Conservation (phyloP, 306 rosid genomes). For the Quercus wislizeni region DNA sequence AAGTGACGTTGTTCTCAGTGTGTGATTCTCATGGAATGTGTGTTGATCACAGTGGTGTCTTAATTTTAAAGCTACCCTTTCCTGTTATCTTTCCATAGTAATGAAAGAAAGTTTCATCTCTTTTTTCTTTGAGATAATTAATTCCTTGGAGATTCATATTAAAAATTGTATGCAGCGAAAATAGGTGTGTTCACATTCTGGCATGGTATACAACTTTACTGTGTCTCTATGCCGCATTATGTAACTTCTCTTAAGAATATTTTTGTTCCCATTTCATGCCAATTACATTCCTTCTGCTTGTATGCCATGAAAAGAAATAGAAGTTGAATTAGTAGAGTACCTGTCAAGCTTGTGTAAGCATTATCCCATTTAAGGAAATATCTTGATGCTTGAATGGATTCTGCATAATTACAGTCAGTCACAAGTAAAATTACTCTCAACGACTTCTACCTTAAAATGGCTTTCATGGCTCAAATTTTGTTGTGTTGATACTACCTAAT, state of each 20-base stretch:
- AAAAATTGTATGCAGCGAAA: neutral
- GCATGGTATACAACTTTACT: neutral
- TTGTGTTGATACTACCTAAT: neutral
- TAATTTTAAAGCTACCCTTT: neutral
- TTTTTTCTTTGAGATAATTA: neutral
- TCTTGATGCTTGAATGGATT: neutral
- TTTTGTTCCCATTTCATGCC: neutral
- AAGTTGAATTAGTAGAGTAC: neutral
- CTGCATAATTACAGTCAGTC: neutral
- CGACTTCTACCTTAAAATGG: neutral
- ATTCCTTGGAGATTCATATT: neutral
- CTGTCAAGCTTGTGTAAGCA: neutral
- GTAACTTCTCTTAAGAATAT: neutral
- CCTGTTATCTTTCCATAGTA: neutral
- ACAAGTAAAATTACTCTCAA: neutral
- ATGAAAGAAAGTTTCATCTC: neutral
- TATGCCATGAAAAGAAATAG: neutral
- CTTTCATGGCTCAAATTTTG: neutral
- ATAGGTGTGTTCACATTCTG: neutral
- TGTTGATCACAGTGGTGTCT: neutral
- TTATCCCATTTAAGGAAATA: neutral
- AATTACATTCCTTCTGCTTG: neutral
- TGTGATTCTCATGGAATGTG: neutral
- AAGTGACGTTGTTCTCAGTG: neutral
- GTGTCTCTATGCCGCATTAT: neutral